phyloP scores from a whole-genome alignment of 2,329 filamentous ascomycete genomes.

The Graphilbum sp. region DNA sequence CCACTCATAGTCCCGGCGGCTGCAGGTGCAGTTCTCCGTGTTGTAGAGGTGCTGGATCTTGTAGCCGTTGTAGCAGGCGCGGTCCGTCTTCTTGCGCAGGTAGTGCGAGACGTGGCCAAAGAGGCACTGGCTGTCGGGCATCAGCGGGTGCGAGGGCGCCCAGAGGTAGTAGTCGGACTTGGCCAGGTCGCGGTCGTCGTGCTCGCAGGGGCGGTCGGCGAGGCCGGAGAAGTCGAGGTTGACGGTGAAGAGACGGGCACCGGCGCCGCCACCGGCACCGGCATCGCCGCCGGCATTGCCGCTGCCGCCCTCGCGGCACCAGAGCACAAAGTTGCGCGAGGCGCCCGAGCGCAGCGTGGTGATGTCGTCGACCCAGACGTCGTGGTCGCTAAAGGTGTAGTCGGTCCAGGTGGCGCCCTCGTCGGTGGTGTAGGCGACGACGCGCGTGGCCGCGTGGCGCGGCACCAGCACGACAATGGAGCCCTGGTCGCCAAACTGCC shows the following conservation, averaged over 20 bases:
- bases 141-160: slow-evolving; percentile 64
- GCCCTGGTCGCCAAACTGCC: slow-evolving; percentile 92
- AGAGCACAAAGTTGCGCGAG: slow-evolving; percentile 81
- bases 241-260: slow-evolving; percentile 45
- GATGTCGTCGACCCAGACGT: slow-evolving; percentile 62
- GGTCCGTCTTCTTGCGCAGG: slow-evolving; percentile 70
- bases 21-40: slow-evolving; percentile 69
- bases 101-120: slow-evolving; percentile 87
- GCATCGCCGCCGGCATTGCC: too few species aligned
- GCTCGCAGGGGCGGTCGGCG: slow-evolving; percentile 54
- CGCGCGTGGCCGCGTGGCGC: slow-evolving; percentile 49
- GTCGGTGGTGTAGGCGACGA: slow-evolving; percentile 36
- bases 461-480: slow-evolving; percentile 80
- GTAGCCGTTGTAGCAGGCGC: slow-evolving; percentile 67
- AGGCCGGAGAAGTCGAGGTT: slow-evolving; percentile 83
- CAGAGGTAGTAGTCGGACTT: slow-evolving; percentile 68
- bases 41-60: slow-evolving; percentile 55
- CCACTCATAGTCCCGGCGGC: slow-evolving; percentile 83
- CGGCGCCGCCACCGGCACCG: slow-evolving; percentile 26
- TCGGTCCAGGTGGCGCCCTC: slow-evolving; percentile 67
- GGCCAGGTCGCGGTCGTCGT: slow-evolving; percentile 39
- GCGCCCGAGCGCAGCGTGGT: slow-evolving; percentile 80
- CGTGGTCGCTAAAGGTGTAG: slow-evolving; percentile 51
- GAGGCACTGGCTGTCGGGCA: slow-evolving; percentile 62
- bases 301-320: too few species aligned